Base-by-base conservation (phyloP, 2,329 filamentous ascomycete species). In the Alternaria consortialis region DNA sequence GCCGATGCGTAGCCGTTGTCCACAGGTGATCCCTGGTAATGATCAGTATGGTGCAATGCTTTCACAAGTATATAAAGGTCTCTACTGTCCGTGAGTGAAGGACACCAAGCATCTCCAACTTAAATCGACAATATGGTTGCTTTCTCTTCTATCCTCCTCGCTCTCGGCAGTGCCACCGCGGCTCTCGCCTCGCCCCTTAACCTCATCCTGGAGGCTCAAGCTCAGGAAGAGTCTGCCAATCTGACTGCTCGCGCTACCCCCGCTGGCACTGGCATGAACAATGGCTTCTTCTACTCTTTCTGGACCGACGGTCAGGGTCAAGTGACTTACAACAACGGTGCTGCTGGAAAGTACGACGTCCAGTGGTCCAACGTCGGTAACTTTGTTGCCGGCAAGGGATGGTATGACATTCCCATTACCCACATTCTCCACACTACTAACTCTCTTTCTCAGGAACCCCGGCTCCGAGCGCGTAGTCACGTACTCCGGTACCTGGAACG, bases 321-420 rank as follows among this genome's bases (percentile, higher is more conserved):
- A 23, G 83, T 85, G 3, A 83, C 77, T 17, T 88, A 88, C 79
- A 85, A 82, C 72, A 88, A 87, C 74, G 83, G 81, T 5, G 63
- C 59, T 25, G 66, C 39, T n/a, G 57, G 57, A 13, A 47, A 79
- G 53, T 87, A 86, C 79, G 81, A 79, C 62, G 76, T 83, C 8
- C 74, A 60, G 3, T 88, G 86, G 85, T 67, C 50, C 61, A 81
- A 80, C 53, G 83, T 81, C 64, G 84, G 83, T 50, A 85, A 87
- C 78, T 84, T 86, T 48, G 84, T 86, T 25, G 84, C 78, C 37
- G 86, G 86, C 20, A 87, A 87, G 74, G 86, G 86, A 47, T 87
- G 85, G 84, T 58, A 64, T 25, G 15, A 32, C 20, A 34, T n/a
- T 25, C 20, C 13, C 9, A 20, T 12, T 12, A 34, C 20, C 5